Base-by-base conservation (phyloP, 495 filamentous ascomycete genomes). In the Gamarada debralockiae region DNA sequence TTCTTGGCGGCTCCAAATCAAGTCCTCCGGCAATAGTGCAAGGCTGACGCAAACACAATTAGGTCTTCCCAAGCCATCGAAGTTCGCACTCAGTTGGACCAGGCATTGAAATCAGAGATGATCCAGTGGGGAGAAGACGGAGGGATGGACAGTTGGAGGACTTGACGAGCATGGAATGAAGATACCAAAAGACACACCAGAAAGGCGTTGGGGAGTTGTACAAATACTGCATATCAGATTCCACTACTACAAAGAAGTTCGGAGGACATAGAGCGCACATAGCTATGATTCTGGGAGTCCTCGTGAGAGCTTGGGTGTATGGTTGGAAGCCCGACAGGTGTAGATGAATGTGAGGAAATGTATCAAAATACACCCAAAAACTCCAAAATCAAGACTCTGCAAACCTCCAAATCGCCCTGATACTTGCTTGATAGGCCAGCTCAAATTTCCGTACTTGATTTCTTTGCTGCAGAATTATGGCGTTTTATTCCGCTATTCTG, bases 51-150 rank as follows among this genome's bases (percentile, higher is more conserved):
- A 39, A 21, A 3, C 21, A 3, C 13, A 20, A 1, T 39, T 51
- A 80, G 78, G 62, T 80, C 29, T 81, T 80, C 53, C 78, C 78
- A 38, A 31, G 60, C 1, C 67, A 69, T 3, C 63, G 71, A 58
- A 63, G 60, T 60, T 63, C 68, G 21, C 74, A 76, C 31, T 47
- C 76, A 14, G 67, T 78, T 58, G 78, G 76, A 0, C 76, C 76
- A 12, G 78, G 77, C 3, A 77, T 81, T 48, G 77, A 79, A 50
- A 68, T 71, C 20, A 42, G 58, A 46, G 62, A 65, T 33, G 51
- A 56, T 34, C 55, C 61, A 21, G 42, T 58, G 9, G 61, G 61
- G 45, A 33, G 54, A 40, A 49, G 61, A 34, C 53, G 56, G 46
- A 63, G 54, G 67, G 59, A 59, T 50, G 63, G 50, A 54, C 66